Evolutionary conservation across 345 rosid genomes (phyloP).

Genomic region (Ricinus communis): DNA sequence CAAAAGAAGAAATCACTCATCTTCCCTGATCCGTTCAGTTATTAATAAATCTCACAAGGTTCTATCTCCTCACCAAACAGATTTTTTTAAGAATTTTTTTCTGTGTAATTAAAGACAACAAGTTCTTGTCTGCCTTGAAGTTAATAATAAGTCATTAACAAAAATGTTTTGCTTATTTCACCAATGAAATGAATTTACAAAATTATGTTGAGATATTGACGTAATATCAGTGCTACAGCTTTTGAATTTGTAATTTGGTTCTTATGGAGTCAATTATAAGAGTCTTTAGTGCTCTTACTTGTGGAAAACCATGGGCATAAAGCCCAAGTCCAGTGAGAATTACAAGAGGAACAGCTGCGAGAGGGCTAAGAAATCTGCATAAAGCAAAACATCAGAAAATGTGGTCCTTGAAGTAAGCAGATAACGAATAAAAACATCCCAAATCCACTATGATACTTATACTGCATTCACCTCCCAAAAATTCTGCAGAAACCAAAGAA

Average conservation of each 20-base stretch:
- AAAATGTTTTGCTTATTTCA: not conserved
- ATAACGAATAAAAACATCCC: not conserved
- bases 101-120: not conserved
- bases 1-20: not conserved
- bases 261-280: not conserved
- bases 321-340: constrained; percentile 87
- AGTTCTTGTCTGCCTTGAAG: not conserved
- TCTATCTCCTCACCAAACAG: not conserved
- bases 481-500: constrained; percentile 87
- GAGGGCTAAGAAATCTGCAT: constrained; percentile 74
- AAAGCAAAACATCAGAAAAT: constrained; percentile 12
- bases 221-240: not conserved
- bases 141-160: too few species aligned
- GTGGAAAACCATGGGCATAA: constrained; percentile 65
- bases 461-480: constrained; percentile 47
- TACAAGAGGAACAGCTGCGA: constrained; percentile 78
- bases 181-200: not conserved
- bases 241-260: not conserved
- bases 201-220: not conserved
- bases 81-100: not conserved
- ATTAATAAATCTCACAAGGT: not conserved
- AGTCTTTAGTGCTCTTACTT: constrained; percentile 39
- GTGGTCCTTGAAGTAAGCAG: not conserved
- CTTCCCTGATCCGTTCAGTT: not conserved
- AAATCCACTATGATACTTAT: not conserved